phyloP scores from a whole-genome alignment of 768 basidiomycete genomes.

The Termitomyces sp. region DNA sequence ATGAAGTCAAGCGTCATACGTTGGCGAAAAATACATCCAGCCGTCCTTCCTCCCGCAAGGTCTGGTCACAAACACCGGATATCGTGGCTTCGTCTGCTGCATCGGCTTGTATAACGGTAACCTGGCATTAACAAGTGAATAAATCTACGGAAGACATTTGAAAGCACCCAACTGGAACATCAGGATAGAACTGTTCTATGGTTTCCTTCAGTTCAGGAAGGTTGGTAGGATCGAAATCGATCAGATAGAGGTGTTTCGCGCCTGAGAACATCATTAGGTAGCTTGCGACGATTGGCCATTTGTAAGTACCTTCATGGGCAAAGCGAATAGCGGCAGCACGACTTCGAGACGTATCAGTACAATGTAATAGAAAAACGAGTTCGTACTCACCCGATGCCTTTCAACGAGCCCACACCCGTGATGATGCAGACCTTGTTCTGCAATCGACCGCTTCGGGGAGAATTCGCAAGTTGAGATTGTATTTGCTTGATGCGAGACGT shows the following conservation, averaged over 20 bases:
- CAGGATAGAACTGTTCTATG: conserved; percentile 62
- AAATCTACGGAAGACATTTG: neutral
- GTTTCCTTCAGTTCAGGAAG: conserved; percentile 66
- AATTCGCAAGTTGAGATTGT: conserved; percentile 54
- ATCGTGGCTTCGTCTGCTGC: conserved; percentile 77
- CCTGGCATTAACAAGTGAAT: conserved; percentile 36
- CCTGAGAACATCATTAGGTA: conserved; percentile 33
- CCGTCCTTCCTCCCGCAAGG: conserved; percentile 74
- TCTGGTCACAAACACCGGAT: conserved; percentile 60
- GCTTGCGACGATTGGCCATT: neutral
- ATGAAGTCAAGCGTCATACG: conserved; percentile 34
- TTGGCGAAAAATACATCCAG: conserved; percentile 96
- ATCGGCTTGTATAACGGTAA: conserved; percentile 73
- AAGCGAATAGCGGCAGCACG: conserved; percentile 68
- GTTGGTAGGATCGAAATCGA: conserved; percentile 63
- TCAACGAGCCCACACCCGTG: conserved; percentile 81
- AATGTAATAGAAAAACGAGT: neutral
- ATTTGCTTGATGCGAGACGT: conserved; percentile 62
- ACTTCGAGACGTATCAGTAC: conserved; percentile 27
- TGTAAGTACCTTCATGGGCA: conserved; percentile 65
- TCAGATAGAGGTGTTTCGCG: conserved; percentile 69
- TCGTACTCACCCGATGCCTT: conserved; percentile 76
- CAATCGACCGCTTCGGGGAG: conserved; percentile 51
- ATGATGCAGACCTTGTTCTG: conserved; percentile 80
- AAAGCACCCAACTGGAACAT: conserved; percentile 59